phyloP scores from a whole-genome alignment of 108 stramenopile genomes.

The Nitzschia palea region DNA sequence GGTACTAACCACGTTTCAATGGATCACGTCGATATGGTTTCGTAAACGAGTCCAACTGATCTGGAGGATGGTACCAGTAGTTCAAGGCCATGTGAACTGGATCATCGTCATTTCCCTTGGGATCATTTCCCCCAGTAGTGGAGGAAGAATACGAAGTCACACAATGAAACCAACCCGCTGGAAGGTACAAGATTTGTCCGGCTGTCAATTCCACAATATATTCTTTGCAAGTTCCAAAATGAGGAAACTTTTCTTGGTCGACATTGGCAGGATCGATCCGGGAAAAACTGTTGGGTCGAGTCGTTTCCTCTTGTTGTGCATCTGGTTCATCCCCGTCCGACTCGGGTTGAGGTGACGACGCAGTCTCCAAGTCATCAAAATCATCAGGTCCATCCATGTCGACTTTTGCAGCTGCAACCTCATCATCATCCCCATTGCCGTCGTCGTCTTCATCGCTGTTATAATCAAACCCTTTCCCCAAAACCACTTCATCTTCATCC shows the following conservation, averaged over 20 bases:
- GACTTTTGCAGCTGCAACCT: too few relatives aligned
- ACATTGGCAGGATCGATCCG: slow-evolving; percentile 7
- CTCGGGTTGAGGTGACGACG: not conserved
- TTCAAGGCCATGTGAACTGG: slow-evolving; percentile 87
- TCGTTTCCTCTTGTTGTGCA: not conserved
- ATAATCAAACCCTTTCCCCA: slow-evolving; percentile 47
- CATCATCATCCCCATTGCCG: not conserved
- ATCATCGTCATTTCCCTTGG: not conserved
- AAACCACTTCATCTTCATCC: slow-evolving; percentile 15
- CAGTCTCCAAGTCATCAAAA: slow-evolving; percentile 13
- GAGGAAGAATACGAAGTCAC: slow-evolving; percentile 63
- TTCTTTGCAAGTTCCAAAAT: slow-evolving; percentile 23
- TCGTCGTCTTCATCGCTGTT: slow-evolving; percentile 23
- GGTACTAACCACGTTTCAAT: too few relatives aligned
- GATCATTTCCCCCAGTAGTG: not conserved
- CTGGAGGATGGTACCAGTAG: slow-evolving; percentile 98
- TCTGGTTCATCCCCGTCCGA: not conserved
- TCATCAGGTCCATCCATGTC: slow-evolving; percentile 36
- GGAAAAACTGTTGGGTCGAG: slow-evolving; percentile 28
- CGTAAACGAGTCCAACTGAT: slow-evolving; percentile 43
- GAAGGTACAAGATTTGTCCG: slow-evolving; percentile 92
- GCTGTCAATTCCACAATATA: slow-evolving; percentile 55
- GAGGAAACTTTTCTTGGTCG: slow-evolving; percentile 10
- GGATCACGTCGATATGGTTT: slow-evolving; percentile 58
- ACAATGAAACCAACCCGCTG: slow-evolving; percentile 97